Conservation (phyloP, 352 stramenopile genomes). For the Elongisporangium anandrum region DNA sequence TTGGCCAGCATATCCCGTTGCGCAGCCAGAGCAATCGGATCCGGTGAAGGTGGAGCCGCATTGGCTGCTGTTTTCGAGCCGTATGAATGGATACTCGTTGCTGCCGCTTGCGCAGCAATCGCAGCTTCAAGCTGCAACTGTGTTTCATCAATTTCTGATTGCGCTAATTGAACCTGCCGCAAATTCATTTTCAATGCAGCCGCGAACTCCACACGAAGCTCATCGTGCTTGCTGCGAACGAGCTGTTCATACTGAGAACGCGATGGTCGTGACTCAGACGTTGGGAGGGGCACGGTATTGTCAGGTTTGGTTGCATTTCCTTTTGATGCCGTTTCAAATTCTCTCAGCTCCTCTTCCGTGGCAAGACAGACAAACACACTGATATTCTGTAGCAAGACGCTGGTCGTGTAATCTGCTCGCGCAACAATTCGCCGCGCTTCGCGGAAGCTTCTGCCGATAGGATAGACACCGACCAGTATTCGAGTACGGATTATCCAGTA, state of each 20-base stretch:
- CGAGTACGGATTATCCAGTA: slow-evolving; percentile 66
- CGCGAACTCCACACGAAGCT: slow-evolving; percentile 30
- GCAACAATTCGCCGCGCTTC: slow-evolving; percentile 39
- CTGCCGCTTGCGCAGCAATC: slow-evolving; percentile 6
- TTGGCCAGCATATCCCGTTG: slow-evolving; percentile 29
- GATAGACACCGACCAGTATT: slow-evolving; percentile 55
- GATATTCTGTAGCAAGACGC: slow-evolving; percentile 59
- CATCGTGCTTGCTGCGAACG: slow-evolving; percentile 41
- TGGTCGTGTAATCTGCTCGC: slow-evolving; percentile 47
- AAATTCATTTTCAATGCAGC: slow-evolving; percentile 29
- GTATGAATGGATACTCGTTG: not conserved
- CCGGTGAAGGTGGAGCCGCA: not conserved
- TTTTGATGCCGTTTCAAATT: slow-evolving; percentile 6
- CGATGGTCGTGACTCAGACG: slow-evolving; percentile 2
- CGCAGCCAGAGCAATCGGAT: slow-evolving; percentile 2
- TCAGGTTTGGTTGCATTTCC: not conserved
- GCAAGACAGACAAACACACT: slow-evolving; percentile 67
- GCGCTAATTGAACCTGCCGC: slow-evolving; percentile 37
- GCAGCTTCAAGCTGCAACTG: slow-evolving; percentile 15
- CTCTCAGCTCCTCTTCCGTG: slow-evolving; percentile 28
- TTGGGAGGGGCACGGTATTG: not conserved
- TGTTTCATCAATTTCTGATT: slow-evolving; percentile 20
- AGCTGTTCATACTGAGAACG: slow-evolving; percentile 49
- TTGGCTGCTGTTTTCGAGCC: not conserved
- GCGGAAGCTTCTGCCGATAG: slow-evolving; percentile 36